Evolutionary conservation across 2,329 filamentous ascomycete species (phyloP), one percentile per base, ranked within the genome.

Genomic region (Domatiomyces catenatus): DNA sequence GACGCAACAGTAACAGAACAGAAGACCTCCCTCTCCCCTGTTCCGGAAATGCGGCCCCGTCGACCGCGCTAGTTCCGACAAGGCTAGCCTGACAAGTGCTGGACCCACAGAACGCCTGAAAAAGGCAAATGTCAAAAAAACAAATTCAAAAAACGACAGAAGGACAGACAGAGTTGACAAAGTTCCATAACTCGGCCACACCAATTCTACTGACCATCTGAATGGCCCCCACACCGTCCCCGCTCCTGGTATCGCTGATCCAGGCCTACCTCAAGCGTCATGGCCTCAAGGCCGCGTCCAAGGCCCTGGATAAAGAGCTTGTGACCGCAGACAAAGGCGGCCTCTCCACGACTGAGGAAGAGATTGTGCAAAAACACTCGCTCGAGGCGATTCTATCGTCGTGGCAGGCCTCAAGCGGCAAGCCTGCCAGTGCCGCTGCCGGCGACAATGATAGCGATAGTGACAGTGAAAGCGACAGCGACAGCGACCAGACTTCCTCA

Each of bases 251-350:
- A 61, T 75, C 80, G 54, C 70, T 85, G 15, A 74, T 88, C 60
- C 77, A 79, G 55, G 66, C 69, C 20, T 87, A 86, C 64, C 71
- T 88, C 47, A 73, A 73, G 46, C 74, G 81, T 44, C 74, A 83
- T 63, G 75, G 77, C 19, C 83, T 84, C 60, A 65, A 71, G 46
- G 70, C 72, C 52, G 76, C 83, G 46, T 32, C 19, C 19, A 47
- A 47, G 28, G 45, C 45, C 8, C 36, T 26, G 17, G n/a, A 8
- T 12, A 47, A 47, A 8, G 45, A 47, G 26, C 45, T 47, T 10
- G 32, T 12, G 8, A 15, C 32, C 3, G 32, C 32, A 39, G 32
- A 15, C 8, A 39, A 12, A 15, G 32, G 32, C 12, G 32, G 32
- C 12, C 32, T 39, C 10, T 39, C 32, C 10, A 15, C 32, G 10